Percentiles rank a stretch among this genome's conserved stretches.
Evolutionary conservation across 2,329 filamentous ascomycete genomes (phyloP).

Genomic region (Aspergillus novofumigatus): DNA sequence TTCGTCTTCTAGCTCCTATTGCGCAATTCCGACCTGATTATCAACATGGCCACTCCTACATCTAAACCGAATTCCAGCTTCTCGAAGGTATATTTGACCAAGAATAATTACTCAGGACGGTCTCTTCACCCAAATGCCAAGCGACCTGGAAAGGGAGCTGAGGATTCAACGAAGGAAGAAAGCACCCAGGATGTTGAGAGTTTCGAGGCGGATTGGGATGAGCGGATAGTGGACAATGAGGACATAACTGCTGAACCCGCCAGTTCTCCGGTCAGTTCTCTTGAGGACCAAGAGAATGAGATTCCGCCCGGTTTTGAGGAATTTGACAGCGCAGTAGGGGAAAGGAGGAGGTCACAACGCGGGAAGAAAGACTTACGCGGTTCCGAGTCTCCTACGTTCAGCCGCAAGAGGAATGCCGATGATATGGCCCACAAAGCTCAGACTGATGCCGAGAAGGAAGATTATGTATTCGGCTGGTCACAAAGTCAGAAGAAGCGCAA

Average conservation of each 20-base stretch:
- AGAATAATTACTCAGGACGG: not conserved
- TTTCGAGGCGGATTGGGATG: not conserved
- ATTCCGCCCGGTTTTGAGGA: not conserved
- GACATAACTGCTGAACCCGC: not conserved
- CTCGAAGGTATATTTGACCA: not conserved
- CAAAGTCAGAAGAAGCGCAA: slow-evolving; percentile 13
- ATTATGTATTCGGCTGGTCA: slow-evolving; percentile 6
- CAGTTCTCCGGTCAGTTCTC: not conserved
- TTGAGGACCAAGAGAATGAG: not conserved
- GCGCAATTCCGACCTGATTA: not conserved
- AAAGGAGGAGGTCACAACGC: not conserved
- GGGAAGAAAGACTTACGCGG: slow-evolving; percentile 2
- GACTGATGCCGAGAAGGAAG: slow-evolving; percentile 5
- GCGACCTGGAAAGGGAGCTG: not conserved
- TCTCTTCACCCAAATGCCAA: not conserved
- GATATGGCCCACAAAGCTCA: slow-evolving; percentile 3
- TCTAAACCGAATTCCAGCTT: not conserved
- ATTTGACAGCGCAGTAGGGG: not conserved
- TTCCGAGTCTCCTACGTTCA: slow-evolving; percentile 5
- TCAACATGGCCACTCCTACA: not conserved
- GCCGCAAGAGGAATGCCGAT: slow-evolving; percentile 12
- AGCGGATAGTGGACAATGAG: not conserved
- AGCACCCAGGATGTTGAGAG: not conserved
- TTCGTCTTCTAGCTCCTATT: not conserved
- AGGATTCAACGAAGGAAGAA: not conserved